Conservation (phyloP, 805 yeast genomes). For the Saccharomycopsis olivae region DNA sequence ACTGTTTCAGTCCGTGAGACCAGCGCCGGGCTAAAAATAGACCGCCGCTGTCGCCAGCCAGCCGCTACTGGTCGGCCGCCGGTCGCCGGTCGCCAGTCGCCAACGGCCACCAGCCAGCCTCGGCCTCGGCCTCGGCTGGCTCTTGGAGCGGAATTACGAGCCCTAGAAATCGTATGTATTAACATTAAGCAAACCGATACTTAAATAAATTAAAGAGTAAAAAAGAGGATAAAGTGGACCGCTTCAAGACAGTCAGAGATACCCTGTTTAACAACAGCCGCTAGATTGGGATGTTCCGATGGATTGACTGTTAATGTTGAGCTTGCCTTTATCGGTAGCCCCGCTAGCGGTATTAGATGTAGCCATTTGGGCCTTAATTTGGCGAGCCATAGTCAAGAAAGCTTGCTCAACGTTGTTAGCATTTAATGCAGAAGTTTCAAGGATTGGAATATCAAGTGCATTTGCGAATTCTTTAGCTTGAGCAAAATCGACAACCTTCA, state of each 20-base stretch:
- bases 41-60: too few species aligned
- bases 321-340: conserved; percentile 28
- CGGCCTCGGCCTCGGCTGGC: too few species aligned
- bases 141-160: too few species aligned
- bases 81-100: too few species aligned
- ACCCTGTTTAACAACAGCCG: conserved; percentile 9
- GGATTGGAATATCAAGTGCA: conserved; percentile 83
- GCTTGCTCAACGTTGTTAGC: conserved; percentile 98
- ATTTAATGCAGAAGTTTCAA: conserved; percentile 92
- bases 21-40: too few species aligned
- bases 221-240: not conserved
- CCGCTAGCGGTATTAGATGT: conserved; percentile 36
- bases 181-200: too few species aligned
- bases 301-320: conserved; percentile 50
- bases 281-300: conserved; percentile 5
- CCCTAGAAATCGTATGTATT: too few species aligned
- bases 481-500: conserved; percentile 90
- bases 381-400: conserved; percentile 96
- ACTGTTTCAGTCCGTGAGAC: too few species aligned
- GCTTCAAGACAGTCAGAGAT: too few species aligned
- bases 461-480: conserved; percentile 98
- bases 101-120: too few species aligned
- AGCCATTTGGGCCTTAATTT: conserved; percentile 92
- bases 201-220: not conserved
- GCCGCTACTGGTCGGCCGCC: too few species aligned